Conservation (phyloP, 2,329 filamentous ascomycete genomes). For the Aspergillus versicolor region DNA sequence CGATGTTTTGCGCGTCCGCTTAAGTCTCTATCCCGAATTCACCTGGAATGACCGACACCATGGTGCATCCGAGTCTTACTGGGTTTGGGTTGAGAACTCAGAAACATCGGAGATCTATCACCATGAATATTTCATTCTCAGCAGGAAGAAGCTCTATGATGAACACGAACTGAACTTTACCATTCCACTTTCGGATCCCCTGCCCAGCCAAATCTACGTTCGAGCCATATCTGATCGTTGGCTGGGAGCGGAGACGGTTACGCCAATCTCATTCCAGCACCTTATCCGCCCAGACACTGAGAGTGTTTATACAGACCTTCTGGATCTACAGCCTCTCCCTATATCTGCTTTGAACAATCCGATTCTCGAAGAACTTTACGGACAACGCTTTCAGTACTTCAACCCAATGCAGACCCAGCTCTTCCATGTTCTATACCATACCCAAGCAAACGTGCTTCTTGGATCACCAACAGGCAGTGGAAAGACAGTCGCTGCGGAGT, state of each 20-base stretch:
- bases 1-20: constrained; percentile 87
- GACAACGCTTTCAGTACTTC: constrained; percentile 87
- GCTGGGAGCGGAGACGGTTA: constrained; percentile 94
- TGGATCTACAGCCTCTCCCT: constrained; percentile 86
- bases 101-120: constrained; percentile 98
- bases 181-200: constrained; percentile 87
- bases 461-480: constrained; percentile 96
- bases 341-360: constrained; percentile 86
- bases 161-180: constrained; percentile 98
- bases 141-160: constrained; percentile 83
- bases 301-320: constrained; percentile 90
- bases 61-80: constrained; percentile 93
- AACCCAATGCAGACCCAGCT: constrained; percentile 99
- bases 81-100: constrained; percentile 98
- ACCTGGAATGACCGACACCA: constrained; percentile 92
- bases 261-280: constrained; percentile 94
- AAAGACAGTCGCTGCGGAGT: constrained; percentile 92
- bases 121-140: constrained; percentile 94
- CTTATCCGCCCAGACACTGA: constrained; percentile 96
- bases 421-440: constrained; percentile 95
- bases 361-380: constrained; percentile 82
- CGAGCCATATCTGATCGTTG: constrained; percentile 92
- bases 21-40: constrained; percentile 86
- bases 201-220: constrained; percentile 95
- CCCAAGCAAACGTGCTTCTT: constrained; percentile 83